Percentiles rank a stretch among this genome's conserved stretches.
Conservation (phyloP, 1,284 basidiomycete species). For the Lentinula novae-zelandiae region DNA sequence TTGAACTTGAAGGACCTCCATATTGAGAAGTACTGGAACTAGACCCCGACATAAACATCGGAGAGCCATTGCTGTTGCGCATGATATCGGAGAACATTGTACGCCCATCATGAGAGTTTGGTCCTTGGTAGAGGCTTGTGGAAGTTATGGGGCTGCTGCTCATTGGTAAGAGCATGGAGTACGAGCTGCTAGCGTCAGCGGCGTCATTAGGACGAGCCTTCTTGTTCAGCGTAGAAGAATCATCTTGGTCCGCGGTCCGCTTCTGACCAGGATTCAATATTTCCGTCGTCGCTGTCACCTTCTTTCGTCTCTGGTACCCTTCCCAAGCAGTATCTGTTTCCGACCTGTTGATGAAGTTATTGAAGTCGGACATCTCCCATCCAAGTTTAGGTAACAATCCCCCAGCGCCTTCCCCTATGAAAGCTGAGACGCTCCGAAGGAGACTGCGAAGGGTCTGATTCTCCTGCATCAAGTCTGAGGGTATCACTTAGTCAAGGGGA, state of each 20-base stretch:
- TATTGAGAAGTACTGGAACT: slow-evolving; percentile 38
- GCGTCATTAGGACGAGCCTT: slow-evolving; percentile 46
- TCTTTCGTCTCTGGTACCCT: slow-evolving; percentile 73
- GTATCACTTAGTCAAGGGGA: slow-evolving; percentile 13
- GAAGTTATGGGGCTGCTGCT: slow-evolving; percentile 32
- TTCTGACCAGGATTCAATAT: slow-evolving; percentile 29
- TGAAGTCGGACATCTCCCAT: slow-evolving; percentile 73
- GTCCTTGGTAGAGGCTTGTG: slow-evolving; percentile 33
- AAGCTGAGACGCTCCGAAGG: slow-evolving; percentile 69
- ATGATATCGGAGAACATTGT: slow-evolving; percentile 61
- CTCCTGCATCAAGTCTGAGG: slow-evolving; percentile 79
- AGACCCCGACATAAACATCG: slow-evolving; percentile 57
- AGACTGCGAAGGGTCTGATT: slow-evolving; percentile 81
- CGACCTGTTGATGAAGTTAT: slow-evolving; percentile 74
- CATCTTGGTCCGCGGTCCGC: slow-evolving; percentile 50
- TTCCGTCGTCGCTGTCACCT: slow-evolving; percentile 24
- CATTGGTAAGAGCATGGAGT: slow-evolving; percentile 54
- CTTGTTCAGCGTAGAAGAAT: slow-evolving; percentile 39
- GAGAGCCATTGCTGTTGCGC: slow-evolving; percentile 50
- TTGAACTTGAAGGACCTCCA: slow-evolving; percentile 24
- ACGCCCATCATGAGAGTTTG: slow-evolving; percentile 38
- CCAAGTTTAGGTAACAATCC: slow-evolving; percentile 78
- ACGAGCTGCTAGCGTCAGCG: slow-evolving; percentile 41
- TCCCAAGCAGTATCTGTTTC: slow-evolving; percentile 92
- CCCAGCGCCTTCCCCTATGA: slow-evolving; percentile 82